Percentiles rank a stretch among this genome's conserved stretches.
These are phyloP conservation scores for Quercus suber DNA, from an alignment of 306 rosid genomes.

Conservation along the genomic window DNA sequence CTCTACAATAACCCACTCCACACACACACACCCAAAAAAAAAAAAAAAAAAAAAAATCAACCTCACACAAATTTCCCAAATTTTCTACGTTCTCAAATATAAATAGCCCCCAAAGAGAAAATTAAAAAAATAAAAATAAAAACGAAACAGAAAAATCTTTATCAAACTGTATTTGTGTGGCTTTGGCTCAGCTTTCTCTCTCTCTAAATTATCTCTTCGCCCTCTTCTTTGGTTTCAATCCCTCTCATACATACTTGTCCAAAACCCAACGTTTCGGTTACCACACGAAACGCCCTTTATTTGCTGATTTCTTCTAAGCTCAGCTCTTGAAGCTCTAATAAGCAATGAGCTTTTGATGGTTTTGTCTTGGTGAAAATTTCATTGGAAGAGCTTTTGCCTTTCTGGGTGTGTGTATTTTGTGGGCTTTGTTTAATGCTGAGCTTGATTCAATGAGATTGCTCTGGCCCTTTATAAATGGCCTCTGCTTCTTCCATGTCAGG, in stretches of 20 bases:
- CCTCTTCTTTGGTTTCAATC: slow-evolving; percentile 42
- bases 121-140: not conserved
- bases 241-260: slow-evolving; percentile 34
- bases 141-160: slow-evolving; percentile 18
- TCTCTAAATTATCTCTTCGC: slow-evolving; percentile 50
- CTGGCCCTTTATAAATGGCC: slow-evolving; percentile 56
- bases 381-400: slow-evolving; percentile 11
- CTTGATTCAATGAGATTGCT: slow-evolving; percentile 78
- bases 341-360: slow-evolving; percentile 13
- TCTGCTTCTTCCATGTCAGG: slow-evolving; percentile 94
- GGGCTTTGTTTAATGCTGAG: slow-evolving; percentile 44
- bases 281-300: slow-evolving; percentile 2
- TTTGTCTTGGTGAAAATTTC: slow-evolving; percentile 8
- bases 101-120: not conserved
- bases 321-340: slow-evolving; percentile 7
- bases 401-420: slow-evolving; percentile 5
- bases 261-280: slow-evolving; percentile 15
- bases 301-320: slow-evolving; percentile 15
- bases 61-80: too few relatives aligned
- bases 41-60: too few relatives aligned
- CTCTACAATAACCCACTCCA: too few relatives aligned
- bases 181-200: slow-evolving; percentile 51
- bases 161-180: slow-evolving; percentile 86
- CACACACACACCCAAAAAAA: too few relatives aligned
- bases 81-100: too few relatives aligned